A percentile compares a stretch with the other conserved stretches of the same genome.
These are phyloP conservation scores for Hymenoscyphus albidus DNA, from an alignment of 2,329 filamentous ascomycete species.

Conservation along the genomic window DNA sequence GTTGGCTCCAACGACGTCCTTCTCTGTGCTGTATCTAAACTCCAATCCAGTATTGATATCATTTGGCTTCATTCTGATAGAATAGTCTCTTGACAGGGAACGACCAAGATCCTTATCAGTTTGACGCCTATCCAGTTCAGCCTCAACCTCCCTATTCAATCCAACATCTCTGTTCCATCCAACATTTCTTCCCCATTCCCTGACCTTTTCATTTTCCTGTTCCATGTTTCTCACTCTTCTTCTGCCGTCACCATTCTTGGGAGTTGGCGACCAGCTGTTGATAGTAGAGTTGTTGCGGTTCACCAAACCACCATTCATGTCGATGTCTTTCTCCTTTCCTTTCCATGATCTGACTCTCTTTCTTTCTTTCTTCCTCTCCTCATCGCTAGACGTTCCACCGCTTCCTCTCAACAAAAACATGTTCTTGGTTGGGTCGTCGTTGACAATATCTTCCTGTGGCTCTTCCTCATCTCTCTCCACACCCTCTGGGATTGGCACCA, in stretches of 20 bases:
- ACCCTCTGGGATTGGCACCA: slow-evolving; percentile 64
- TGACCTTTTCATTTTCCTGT: neutral
- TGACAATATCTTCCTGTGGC: slow-evolving; percentile 31
- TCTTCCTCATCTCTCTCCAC: slow-evolving; percentile 54
- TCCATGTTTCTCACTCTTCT: neutral
- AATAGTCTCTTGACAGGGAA: neutral
- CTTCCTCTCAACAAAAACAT: slow-evolving; percentile 1
- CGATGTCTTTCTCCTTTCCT: neutral
- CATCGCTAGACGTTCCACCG: slow-evolving; percentile 2
- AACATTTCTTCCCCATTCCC: neutral
- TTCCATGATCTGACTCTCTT: neutral
- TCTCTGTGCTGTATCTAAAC: neutral
- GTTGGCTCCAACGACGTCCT: neutral
- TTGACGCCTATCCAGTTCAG: neutral
- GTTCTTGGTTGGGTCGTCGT: neutral
- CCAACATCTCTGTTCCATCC: too few relatives aligned
- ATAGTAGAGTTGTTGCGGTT: neutral
- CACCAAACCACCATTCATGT: neutral
- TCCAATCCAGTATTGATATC: neutral
- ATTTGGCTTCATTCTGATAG: neutral
- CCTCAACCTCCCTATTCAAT: neutral
- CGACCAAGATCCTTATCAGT: neutral
- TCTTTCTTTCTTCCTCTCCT: slow-evolving; percentile 3
- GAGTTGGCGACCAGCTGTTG: neutral
- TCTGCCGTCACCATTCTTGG: neutral